A percentile compares a stretch with the other conserved stretches of the same genome.
Conservation (phyloP, 1,284 basidiomycete species). For the Lentinula novae-zelandiae region DNA sequence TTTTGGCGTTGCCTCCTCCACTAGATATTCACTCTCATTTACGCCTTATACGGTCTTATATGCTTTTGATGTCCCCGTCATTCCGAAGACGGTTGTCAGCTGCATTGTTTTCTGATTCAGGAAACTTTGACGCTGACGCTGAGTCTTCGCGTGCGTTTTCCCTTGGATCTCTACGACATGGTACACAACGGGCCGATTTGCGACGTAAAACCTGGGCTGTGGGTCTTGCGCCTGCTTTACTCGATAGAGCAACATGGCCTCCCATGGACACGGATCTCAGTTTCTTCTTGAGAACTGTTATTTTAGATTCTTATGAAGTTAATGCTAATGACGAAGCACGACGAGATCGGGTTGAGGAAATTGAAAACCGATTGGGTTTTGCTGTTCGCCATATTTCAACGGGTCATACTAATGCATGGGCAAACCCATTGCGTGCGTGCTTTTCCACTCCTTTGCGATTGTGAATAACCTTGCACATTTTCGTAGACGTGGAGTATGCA, state of each 20-base stretch:
- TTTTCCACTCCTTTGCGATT: slow-evolving; percentile 2
- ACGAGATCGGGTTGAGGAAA: slow-evolving; percentile 49
- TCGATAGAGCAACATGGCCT: slow-evolving; percentile 75
- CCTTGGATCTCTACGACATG: slow-evolving; percentile 30
- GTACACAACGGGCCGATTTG: slow-evolving; percentile 21
- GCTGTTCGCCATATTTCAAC: slow-evolving; percentile 70
- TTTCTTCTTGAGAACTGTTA: slow-evolving; percentile 75
- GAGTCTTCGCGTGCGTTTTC: slow-evolving; percentile 30
- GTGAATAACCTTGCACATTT: not conserved
- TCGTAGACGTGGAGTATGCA: slow-evolving; percentile 56
- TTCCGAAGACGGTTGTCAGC: slow-evolving; percentile 62
- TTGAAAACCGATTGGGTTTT: slow-evolving; percentile 78
- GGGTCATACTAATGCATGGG: slow-evolving; percentile 67
- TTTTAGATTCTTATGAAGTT: slow-evolving; percentile 62
- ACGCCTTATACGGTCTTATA: slow-evolving; percentile 61
- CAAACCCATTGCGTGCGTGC: slow-evolving; percentile 69
- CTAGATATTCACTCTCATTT: slow-evolving; percentile 64
- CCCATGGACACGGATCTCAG: slow-evolving; percentile 81
- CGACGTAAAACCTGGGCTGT: slow-evolving; percentile 52
- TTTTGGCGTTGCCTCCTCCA: slow-evolving; percentile 50
- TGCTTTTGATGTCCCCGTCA: slow-evolving; percentile 59
- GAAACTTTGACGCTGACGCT: slow-evolving; percentile 38
- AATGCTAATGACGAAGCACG: slow-evolving; percentile 19
- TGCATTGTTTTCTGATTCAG: slow-evolving; percentile 69
- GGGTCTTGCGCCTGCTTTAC: slow-evolving; percentile 68